Conservation (phyloP, 176 grass and related monocot genomes). For the Oryza coarctata region DNA sequence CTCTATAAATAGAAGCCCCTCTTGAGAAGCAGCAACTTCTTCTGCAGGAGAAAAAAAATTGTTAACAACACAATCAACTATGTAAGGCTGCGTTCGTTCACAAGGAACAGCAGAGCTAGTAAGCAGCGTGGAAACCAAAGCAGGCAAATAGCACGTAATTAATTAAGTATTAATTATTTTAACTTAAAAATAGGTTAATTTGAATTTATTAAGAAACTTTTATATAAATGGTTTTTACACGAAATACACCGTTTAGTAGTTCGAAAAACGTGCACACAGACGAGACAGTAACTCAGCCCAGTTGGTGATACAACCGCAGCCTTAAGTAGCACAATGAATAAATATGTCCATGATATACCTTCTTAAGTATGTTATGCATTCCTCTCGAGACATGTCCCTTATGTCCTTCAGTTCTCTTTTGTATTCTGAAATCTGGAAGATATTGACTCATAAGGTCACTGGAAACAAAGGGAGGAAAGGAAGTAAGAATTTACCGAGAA, state of each 20-base stretch:
- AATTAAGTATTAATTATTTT: no score
- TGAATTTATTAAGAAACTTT: no score
- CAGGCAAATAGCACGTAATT: no score
- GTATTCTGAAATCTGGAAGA: slow-evolving; percentile 63
- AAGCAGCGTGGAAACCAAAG: no score
- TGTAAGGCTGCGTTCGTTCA: no score
- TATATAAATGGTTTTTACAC: no score
- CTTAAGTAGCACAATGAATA: slow-evolving; percentile 10
- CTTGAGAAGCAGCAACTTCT: slow-evolving; percentile 98
- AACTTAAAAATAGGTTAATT: no score
- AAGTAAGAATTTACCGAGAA: slow-evolving; percentile 49
- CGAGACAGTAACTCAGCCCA: no score
- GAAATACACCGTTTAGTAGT: no score
- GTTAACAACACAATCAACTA: background rate
- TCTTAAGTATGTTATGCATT: slow-evolving; percentile 86
- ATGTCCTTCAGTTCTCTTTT: slow-evolving; percentile 67
- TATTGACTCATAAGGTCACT: slow-evolving; percentile 17
- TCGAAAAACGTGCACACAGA: no score
- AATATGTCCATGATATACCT: slow-evolving; percentile 52
- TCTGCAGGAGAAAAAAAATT: slow-evolving; percentile 39
- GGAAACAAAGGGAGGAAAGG: background rate
- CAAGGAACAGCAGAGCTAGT: no score
- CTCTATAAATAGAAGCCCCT: slow-evolving; percentile 95
- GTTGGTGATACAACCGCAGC: no score
- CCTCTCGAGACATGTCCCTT: slow-evolving; percentile 69